Base-by-base conservation (phyloP, 495 filamentous ascomycete genomes). In the Penicillium odoratum region DNA sequence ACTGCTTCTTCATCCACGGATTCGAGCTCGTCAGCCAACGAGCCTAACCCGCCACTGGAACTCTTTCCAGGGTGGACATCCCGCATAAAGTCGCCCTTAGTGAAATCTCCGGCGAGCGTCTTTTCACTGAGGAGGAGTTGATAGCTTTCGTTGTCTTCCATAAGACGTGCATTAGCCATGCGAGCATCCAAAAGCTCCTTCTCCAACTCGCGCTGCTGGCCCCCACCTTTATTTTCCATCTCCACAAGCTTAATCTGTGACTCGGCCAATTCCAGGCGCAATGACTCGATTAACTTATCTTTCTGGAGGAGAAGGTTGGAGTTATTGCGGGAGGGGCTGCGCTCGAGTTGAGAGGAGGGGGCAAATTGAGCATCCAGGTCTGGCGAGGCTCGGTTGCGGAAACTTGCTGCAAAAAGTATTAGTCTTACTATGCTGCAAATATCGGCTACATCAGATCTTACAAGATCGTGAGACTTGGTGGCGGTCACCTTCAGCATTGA, bases 91-190 rank as follows among this genome's bases (percentile, higher is more conserved):
- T 96, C 91, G 54, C 85, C 86, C 60, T 91, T 90, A 59, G 85
- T 82, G 65, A 97, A 95, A 63, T 97, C 93, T 28, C 94, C 94
- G 60, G 96, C 95, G 40, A 98, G 80, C 0, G 94, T 97, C 76
- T 91, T 90, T 65, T 97, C 92, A 60, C 89, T 89, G 3, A 98
- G 85, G 3, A 98, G 85, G 18, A 98, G 82, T 68, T 98, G 94
- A 68, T 94, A 98, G 69, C 91, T 96, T 69, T 98, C 94, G 64
- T 97, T 97, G 71, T 98, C 94, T 74, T 98, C 94, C 91, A 97
- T 94, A 53, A 98, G 73, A 36, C 93, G 85, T 34, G 94, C 93
- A 64, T 98, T 98, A 47, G 91, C 88, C 86, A 97, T 92, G 26
- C 91, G 89, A 29, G 90, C 88, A 59, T 97, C 94, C 63, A 96